phyloP scores from a whole-genome alignment of 176 grass and related monocot genomes.

The Elaeis guineensis region DNA sequence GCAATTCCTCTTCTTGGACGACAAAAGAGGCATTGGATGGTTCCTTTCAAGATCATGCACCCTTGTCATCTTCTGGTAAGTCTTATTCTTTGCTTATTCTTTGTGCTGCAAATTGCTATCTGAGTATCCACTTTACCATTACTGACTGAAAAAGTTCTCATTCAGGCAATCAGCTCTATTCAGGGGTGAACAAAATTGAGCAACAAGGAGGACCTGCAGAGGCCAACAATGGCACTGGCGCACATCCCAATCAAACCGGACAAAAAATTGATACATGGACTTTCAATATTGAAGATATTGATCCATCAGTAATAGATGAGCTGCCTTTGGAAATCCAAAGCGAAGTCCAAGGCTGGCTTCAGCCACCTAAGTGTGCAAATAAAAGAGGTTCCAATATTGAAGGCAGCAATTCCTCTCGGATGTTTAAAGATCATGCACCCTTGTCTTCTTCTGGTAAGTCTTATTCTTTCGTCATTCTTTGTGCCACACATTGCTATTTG shows the following conservation, averaged over 20 bases:
- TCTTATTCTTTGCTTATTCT: neutral
- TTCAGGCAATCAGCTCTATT: conserved; percentile 25
- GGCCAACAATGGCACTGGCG: neutral
- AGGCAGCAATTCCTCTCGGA: conserved; percentile 23
- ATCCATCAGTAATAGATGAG: conserved; percentile 69
- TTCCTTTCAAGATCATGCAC: conserved; percentile 23
- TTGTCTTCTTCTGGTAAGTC: conserved; percentile 19
- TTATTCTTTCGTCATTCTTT: neutral
- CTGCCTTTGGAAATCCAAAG: conserved; percentile 73
- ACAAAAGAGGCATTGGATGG: conserved; percentile 25
- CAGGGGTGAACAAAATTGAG: conserved; percentile 22
- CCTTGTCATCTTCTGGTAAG: conserved; percentile 18
- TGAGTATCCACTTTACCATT: neutral
- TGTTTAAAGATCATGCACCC: conserved; percentile 17
- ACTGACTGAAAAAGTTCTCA: neutral
- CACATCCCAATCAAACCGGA: conserved; percentile 1
- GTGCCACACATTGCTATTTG: too few species aligned
- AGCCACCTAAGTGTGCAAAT: conserved; percentile 41
- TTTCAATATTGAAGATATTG: conserved; percentile 65
- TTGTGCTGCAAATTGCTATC: too few species aligned
- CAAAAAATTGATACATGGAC: conserved; percentile 28
- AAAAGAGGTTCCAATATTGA: conserved; percentile 55
- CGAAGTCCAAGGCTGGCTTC: conserved; percentile 79
- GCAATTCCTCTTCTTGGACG: conserved; percentile 17
- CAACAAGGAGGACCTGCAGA: neutral